These are phyloP conservation scores for Tilletia setariae DNA, from an alignment of 1,284 basidiomycete genomes.

Conservation along the genomic window DNA sequence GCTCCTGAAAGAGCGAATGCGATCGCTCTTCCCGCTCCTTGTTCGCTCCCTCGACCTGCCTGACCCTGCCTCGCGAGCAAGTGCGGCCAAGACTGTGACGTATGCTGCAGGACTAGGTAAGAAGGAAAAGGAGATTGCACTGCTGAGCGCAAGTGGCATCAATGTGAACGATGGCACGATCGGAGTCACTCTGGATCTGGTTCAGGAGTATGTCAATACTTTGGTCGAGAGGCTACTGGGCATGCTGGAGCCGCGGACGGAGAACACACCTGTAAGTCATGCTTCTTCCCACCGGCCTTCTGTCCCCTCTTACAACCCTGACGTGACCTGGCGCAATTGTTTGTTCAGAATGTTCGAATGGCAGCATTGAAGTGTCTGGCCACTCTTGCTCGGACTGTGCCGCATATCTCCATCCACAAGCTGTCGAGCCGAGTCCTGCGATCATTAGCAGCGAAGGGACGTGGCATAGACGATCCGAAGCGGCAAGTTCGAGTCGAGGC, in stretches of 20 bases:
- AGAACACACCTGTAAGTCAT: slow-evolving; percentile 33
- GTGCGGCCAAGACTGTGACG: slow-evolving; percentile 76
- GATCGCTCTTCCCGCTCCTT: slow-evolving; percentile 79
- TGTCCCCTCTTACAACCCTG: not conserved
- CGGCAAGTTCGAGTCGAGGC: slow-evolving; percentile 36
- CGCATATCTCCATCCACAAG: slow-evolving; percentile 74
- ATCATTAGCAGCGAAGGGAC: slow-evolving; percentile 61
- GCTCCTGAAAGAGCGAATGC: slow-evolving; percentile 23
- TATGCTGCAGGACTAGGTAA: slow-evolving; percentile 62
- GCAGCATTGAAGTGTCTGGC: slow-evolving; percentile 73
- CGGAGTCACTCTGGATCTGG: slow-evolving; percentile 19
- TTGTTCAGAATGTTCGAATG: slow-evolving; percentile 66
- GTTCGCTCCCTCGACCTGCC: slow-evolving; percentile 77
- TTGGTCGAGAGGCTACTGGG: slow-evolving; percentile 2
- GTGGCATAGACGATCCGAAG: slow-evolving; percentile 44
- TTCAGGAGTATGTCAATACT: slow-evolving; percentile 15
- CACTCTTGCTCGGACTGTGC: slow-evolving; percentile 69
- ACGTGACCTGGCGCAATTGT: slow-evolving; percentile 15
- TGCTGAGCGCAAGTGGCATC: slow-evolving; percentile 59
- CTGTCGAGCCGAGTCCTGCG: slow-evolving; percentile 70
- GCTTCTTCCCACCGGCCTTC: slow-evolving; percentile 23
- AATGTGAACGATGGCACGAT: slow-evolving; percentile 54
- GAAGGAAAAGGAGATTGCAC: slow-evolving; percentile 59
- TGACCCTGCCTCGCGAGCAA: slow-evolving; percentile 69
- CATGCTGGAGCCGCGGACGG: slow-evolving; percentile 12